Percentiles rank a stretch among this genome's conserved stretches.
Conservation (phyloP, 75 land plant genomes). For the Sequoia sempervirens region DNA sequence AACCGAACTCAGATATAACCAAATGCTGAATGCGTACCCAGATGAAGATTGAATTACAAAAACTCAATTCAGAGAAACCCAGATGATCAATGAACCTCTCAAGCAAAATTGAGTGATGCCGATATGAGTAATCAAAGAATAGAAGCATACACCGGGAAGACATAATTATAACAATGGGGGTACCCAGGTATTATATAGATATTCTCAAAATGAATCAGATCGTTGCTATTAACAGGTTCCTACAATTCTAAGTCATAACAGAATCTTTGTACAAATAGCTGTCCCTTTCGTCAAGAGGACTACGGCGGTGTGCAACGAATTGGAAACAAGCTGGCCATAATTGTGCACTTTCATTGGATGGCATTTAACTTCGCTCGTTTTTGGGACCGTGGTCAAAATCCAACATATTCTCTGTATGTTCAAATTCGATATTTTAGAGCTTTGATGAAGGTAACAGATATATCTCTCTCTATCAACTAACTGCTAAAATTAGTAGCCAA, state of each 20-base stretch:
- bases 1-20: too few relatives aligned
- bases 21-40: too few relatives aligned
- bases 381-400: too few relatives aligned
- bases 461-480: too few relatives aligned
- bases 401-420: too few relatives aligned
- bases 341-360: not conserved
- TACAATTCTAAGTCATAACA: not conserved
- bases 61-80: not conserved
- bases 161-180: not conserved
- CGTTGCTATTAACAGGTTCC: not conserved
- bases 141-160: not conserved
- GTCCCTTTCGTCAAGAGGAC: not conserved
- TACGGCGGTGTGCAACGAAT: not conserved
- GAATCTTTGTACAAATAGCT: not conserved
- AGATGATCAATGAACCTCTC: not conserved
- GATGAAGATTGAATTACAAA: too few relatives aligned
- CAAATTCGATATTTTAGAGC: too few relatives aligned
- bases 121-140: not conserved
- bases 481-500: too few relatives aligned
- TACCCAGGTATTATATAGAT: not conserved
- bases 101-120: not conserved
- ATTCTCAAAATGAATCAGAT: not conserved
- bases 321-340: not conserved
- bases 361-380: not conserved
- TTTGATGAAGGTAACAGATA: too few relatives aligned